Evolutionary conservation across 345 rosid species (phyloP), one percentile per base, ranked within the genome.

Genomic region (Populus pruinosa): DNA sequence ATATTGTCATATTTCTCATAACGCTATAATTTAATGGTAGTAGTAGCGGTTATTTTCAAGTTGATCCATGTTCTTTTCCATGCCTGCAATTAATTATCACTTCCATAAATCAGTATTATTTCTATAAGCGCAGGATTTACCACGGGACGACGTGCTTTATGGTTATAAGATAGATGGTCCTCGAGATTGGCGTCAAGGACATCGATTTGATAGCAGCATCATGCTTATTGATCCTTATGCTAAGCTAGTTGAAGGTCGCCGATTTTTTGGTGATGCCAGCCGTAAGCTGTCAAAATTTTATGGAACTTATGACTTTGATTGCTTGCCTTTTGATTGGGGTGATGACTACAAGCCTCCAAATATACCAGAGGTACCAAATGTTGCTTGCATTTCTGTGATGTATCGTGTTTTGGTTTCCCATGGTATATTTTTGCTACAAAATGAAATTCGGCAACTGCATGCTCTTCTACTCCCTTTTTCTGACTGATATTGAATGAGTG

Each of bases 121-220:
- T 50, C 59, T 72, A 18, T 53, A 79, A 77, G 29, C 71, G 78
- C 82, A 95, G 98, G 98, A 87, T 80, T 83, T 95, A 80, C 96
- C 97, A 63, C 83, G 77, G 27, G 87, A 84, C 73, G 78, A 87
- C 80, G 96, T 90, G 47, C 92, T 89, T n/a, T 93, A 92, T 82
- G 98, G 97, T 76, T 93, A 95, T 85, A 91, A 87, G 72, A 75
- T 93, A 71, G 98, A 92, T 86, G 96, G 99, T 83, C 97, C 98
- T 72, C 87, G 36, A 79, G 88, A 83, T 76, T 93, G 96, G 96
- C 69, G 85, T 63, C 89, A 91, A 79, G 99, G 98, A 18, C 99
- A 93, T 85, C 91, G 94, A 72, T 95, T 88, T 87, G 94, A 93
- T 79, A 20, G 68, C 75, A 87, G 82, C 76, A 81, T 78, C 71